A percentile compares a stretch with the other conserved stretches of the same genome.
phyloP scores from a whole-genome alignment of 495 filamentous ascomycete genomes.

The Penicillium silybi region DNA sequence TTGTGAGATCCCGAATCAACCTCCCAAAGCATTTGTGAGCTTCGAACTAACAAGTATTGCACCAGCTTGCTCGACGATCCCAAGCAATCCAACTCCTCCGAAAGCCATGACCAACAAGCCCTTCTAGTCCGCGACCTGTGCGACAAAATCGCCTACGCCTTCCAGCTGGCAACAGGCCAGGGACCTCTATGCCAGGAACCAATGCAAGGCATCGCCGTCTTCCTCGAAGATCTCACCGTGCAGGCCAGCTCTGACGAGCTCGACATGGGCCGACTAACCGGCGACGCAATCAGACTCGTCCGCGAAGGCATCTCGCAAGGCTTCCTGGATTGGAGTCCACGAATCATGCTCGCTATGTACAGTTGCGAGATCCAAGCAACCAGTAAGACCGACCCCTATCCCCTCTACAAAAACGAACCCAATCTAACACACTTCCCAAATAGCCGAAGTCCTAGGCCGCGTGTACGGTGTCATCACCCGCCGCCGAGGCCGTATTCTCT shows the following conservation, averaged over 20 bases:
- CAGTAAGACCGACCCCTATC: constrained; percentile 49
- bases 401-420: constrained; percentile 1
- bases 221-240: constrained; percentile 75
- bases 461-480: constrained; percentile 93
- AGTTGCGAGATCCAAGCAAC: constrained; percentile 95
- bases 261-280: constrained; percentile 79
- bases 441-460: constrained; percentile 87
- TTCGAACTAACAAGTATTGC: constrained; percentile 5
- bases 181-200: constrained; percentile 93
- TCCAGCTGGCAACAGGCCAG: constrained; percentile 86
- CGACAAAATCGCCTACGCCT: constrained; percentile 88
- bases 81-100: constrained; percentile 28
- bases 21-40: too few relatives aligned
- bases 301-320: constrained; percentile 80
- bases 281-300: constrained; percentile 84
- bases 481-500: constrained; percentile 82
- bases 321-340: constrained; percentile 93
- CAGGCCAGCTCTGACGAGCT: constrained; percentile 50
- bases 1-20: constrained; percentile 52
- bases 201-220: constrained; percentile 87
- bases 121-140: constrained; percentile 68
- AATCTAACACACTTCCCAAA: constrained; percentile 9
- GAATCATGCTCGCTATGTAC: constrained; percentile 96
- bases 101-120: constrained; percentile 42
- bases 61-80: constrained; percentile 36